A percentile compares a stretch with the other conserved stretches of the same genome.
Evolutionary conservation across 768 basidiomycete species (phyloP).

Genomic region (Mycena alexandri): DNA sequence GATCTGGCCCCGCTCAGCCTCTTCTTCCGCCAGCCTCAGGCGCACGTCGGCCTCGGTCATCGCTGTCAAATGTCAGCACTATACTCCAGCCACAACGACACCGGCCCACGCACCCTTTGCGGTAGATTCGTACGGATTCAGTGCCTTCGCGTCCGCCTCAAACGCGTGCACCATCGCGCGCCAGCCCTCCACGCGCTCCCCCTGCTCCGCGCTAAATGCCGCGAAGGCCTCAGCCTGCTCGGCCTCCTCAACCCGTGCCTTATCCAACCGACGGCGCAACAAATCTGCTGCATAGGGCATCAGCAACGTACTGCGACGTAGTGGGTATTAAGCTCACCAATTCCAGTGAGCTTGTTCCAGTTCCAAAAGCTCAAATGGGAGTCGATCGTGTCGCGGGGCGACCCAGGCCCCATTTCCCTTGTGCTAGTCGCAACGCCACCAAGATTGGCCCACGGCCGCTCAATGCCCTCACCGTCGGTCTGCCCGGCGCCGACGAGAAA

Average conservation of each 20-base stretch:
- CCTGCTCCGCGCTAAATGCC: too few relatives aligned
- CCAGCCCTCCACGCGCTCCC: too few relatives aligned
- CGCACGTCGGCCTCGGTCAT: conserved; percentile 27
- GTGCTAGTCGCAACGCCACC: neutral
- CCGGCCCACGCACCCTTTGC: too few relatives aligned
- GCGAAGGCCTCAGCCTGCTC: too few relatives aligned
- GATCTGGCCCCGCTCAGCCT: conserved; percentile 18
- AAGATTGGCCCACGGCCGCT: neutral
- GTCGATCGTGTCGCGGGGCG: neutral
- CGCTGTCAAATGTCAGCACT: conserved; percentile 12
- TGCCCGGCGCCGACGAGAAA: neutral
- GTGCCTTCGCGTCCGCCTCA: too few relatives aligned
- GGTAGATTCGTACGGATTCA: too few relatives aligned
- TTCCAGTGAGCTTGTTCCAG: neutral
- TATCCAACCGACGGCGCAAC: too few relatives aligned
- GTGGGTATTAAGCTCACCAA: neutral
- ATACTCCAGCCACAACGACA: too few relatives aligned
- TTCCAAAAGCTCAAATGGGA: neutral
- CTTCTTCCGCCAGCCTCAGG: conserved; percentile 9
- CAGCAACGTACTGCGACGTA: too few relatives aligned
- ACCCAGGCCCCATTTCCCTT: neutral
- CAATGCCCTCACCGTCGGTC: neutral
- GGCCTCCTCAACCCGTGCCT: too few relatives aligned
- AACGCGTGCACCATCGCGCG: too few relatives aligned
- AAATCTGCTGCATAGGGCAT: too few relatives aligned